Evolutionary conservation across 129 eudicot genomes (phyloP).

Genomic region (Silybum marianum): DNA sequence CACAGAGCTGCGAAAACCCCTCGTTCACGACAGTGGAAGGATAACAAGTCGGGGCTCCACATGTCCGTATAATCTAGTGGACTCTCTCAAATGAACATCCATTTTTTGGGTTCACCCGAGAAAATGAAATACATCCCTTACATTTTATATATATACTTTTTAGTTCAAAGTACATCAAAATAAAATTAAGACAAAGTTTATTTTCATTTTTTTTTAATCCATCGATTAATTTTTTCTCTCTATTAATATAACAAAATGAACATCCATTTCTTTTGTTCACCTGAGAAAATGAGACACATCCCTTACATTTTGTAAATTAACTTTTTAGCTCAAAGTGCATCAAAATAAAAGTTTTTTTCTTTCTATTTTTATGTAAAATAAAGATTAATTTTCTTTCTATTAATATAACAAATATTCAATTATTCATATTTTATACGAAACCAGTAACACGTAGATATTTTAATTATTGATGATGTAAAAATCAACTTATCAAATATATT

Average conservation of each 20-base stretch:
- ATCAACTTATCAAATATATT: no score
- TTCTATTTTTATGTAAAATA: neutral
- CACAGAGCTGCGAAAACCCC: neutral
- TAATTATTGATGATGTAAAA: neutral
- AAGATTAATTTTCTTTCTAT: neutral
- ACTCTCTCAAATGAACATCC: neutral
- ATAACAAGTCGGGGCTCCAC: neutral
- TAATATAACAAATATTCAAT: no score
- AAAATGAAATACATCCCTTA: neutral
- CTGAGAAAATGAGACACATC: no score
- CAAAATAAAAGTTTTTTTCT: neutral
- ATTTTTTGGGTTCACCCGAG: neutral
- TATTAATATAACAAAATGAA: neutral
- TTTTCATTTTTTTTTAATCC: neutral
- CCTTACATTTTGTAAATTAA: no score
- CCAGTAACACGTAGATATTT: neutral
- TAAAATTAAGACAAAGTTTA: neutral
- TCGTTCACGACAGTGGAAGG: neutral
- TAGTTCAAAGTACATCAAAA: neutral
- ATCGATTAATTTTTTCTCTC: neutral
- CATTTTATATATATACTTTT: neutral
- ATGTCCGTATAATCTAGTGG: neutral
- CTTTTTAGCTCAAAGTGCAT: no score
- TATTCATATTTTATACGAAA: neutral
- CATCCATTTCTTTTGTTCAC: no score